Evolutionary conservation across 1,139 yeast species (phyloP), one percentile per base, ranked within the genome.

Genomic region (Saccharomyces pastorianus): DNA sequence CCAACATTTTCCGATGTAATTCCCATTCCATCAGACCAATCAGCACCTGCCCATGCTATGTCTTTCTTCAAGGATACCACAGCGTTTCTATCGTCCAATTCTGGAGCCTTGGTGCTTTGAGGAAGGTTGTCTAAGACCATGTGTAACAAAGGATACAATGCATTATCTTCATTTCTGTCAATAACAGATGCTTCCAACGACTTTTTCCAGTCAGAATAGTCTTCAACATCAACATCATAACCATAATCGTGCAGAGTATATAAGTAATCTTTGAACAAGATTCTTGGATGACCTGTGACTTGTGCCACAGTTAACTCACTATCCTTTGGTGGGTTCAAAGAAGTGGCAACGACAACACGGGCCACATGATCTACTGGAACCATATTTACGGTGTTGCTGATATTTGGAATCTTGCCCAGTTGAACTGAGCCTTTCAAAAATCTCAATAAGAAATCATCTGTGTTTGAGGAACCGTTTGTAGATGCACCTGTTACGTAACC

Each of bases 351-450:
- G 32, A 85, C 89, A 26, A 90, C 88, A 54, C 96, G 81, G 1
- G 99, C 98, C 61, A 93, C 99, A 65, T 93, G 99, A 64, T 93
- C 98, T 38, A 93, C 99, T 3, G 99, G 99, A 25, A 90, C 97
- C 89, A 91, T 90, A 70, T 95, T 95, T 49, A 91, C 96, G 51
- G 84, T 80, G 74, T 93, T 93, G 63, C 81, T 72, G 59, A 93
- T 90, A 65, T 87, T 87, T 25, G 99, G 99, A 64, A 81, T 85
- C 48, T 77, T 75, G 2, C 96, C 96, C 58, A 93, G 73, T 72
- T 93, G 96, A 51, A 85, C 84, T 70, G 95, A 84, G 32, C 99
- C 98, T 77, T 93, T 93, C 73, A 93, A 76, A 88, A 91, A 86
- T 73, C 99, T 82, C 61, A 93, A 76, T 64, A 93, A 76, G 84